Evolutionary conservation across 2,329 filamentous ascomycete genomes (phyloP).

Genomic region (Chaetomium sp.): DNA sequence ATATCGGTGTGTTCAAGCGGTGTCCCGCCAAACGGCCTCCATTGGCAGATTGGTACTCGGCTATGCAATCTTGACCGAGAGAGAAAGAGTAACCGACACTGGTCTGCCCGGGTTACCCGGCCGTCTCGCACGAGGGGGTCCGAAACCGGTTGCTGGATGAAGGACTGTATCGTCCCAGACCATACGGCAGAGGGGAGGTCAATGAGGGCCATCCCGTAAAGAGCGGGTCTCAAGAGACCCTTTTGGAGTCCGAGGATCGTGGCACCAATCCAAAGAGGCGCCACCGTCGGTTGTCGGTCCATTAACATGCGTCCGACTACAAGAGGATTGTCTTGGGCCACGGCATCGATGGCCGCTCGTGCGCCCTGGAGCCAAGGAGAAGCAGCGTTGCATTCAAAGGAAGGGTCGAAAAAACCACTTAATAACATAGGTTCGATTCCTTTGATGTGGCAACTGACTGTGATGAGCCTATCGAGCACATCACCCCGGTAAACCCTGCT

Average conservation of each 20-base stretch:
- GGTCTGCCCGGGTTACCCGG: slow-evolving; percentile 23
- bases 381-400: slow-evolving; percentile 26
- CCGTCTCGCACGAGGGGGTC: slow-evolving; percentile 9
- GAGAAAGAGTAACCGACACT: slow-evolving; percentile 28
- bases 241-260: slow-evolving; percentile 19
- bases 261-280: slow-evolving; percentile 26
- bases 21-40: slow-evolving; percentile 28
- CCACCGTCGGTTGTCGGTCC: slow-evolving; percentile 21
- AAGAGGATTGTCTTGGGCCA: slow-evolving; percentile 1
- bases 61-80: slow-evolving; percentile 20
- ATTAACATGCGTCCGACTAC: slow-evolving; percentile 25
- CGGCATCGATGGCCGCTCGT: slow-evolving; percentile 22
- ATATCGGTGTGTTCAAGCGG: slow-evolving; percentile 25
- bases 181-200: slow-evolving; percentile 26
- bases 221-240: slow-evolving; percentile 16
- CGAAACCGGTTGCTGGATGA: slow-evolving; percentile 24
- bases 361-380: slow-evolving; percentile 27
- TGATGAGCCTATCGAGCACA: slow-evolving; percentile 23
- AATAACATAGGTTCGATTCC: slow-evolving; percentile 25
- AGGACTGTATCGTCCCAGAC: slow-evolving; percentile 26
- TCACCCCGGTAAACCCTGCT: neutral
- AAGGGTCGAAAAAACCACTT: slow-evolving; percentile 25
- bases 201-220: slow-evolving; percentile 23
- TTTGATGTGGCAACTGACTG: slow-evolving; percentile 7
- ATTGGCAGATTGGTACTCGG: slow-evolving; percentile 24